Percentiles rank a stretch among this genome's conserved stretches.
Evolutionary conservation across 805 yeast genomes (phyloP).

Genomic region (Ogataea polymorpha): DNA sequence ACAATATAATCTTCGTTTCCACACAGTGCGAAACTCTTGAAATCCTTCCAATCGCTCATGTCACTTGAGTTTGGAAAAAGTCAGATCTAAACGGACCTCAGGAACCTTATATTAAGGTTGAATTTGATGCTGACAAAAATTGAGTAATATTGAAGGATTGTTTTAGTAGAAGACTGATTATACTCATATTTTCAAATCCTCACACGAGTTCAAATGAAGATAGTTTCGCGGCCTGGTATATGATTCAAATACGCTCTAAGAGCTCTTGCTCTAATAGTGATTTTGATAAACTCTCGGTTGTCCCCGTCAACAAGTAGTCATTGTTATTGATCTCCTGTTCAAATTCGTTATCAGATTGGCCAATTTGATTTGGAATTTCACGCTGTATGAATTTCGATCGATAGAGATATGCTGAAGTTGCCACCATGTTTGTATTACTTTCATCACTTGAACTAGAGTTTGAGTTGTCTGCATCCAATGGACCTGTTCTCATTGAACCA

Average conservation of each 20-base stretch:
- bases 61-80: too few species aligned
- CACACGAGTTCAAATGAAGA: too few species aligned
- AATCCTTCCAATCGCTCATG: too few species aligned
- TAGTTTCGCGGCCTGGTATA: not conserved
- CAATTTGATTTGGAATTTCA: constrained; percentile 5
- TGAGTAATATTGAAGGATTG: too few species aligned
- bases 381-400: constrained; percentile 12
- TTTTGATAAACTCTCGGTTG: constrained; percentile 25
- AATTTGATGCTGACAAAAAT: too few species aligned
- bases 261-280: constrained; percentile 30
- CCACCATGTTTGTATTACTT: not conserved
- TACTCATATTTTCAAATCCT: too few species aligned
- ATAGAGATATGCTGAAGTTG: constrained; percentile 25
- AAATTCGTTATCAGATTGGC: not conserved
- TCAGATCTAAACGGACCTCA: too few species aligned
- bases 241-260: constrained; percentile 18
- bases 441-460: not conserved
- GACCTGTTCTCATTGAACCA: not conserved
- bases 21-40: too few species aligned
- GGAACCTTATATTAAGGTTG: too few species aligned
- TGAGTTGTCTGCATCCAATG: not conserved
- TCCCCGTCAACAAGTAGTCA: constrained; percentile 20
- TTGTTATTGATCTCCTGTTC: not conserved
- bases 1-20: too few species aligned
- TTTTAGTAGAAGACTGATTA: too few species aligned